Percentiles rank a stretch among this genome's conserved stretches.
Conservation (phyloP, 164 flowering plant genomes). For the Vitis labrusca region DNA sequence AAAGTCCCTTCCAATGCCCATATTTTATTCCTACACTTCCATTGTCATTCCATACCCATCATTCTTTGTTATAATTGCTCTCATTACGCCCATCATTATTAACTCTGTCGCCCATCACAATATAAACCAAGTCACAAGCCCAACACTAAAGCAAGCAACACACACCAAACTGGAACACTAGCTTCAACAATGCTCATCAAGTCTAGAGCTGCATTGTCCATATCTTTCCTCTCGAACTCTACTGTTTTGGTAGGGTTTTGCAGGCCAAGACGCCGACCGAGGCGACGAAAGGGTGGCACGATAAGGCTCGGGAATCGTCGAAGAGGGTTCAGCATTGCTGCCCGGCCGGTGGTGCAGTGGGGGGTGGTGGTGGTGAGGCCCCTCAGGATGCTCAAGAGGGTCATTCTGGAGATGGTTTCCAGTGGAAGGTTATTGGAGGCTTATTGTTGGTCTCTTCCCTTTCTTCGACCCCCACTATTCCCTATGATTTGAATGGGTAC, state of each 20-base stretch:
- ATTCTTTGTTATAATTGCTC: too few species aligned
- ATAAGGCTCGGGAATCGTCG: conserved; percentile 50
- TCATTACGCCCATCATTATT: too few species aligned
- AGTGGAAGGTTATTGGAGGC: conserved; percentile 29
- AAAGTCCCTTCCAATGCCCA: too few species aligned
- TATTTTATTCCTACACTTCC: too few species aligned
- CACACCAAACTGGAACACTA: too few species aligned
- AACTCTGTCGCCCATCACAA: too few species aligned
- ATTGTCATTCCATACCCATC: too few species aligned
- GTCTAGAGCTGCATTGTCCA: conserved; percentile 6
- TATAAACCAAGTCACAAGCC: too few species aligned
- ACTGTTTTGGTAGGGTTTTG: conserved; percentile 34
- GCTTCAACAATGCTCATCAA: too few species aligned
- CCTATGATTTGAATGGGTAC: conserved; percentile 13
- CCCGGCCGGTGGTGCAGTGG: conserved; percentile 43
- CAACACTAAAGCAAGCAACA: too few species aligned
- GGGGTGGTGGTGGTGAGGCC: conserved; percentile 26
- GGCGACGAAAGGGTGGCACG: conserved; percentile 33
- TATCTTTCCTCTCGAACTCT: conserved; percentile 30
- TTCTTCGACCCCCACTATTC: conserved; percentile 46
- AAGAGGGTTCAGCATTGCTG: conserved; percentile 33
- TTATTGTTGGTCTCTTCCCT: conserved; percentile 33
- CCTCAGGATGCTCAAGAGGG: conserved; percentile 36
- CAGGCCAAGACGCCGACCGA: conserved; percentile 23
- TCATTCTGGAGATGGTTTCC: conserved; percentile 29